These are phyloP conservation scores for Heterobasidion occidentale DNA, from an alignment of 1,284 basidiomycete species.

Conservation along the genomic window DNA sequence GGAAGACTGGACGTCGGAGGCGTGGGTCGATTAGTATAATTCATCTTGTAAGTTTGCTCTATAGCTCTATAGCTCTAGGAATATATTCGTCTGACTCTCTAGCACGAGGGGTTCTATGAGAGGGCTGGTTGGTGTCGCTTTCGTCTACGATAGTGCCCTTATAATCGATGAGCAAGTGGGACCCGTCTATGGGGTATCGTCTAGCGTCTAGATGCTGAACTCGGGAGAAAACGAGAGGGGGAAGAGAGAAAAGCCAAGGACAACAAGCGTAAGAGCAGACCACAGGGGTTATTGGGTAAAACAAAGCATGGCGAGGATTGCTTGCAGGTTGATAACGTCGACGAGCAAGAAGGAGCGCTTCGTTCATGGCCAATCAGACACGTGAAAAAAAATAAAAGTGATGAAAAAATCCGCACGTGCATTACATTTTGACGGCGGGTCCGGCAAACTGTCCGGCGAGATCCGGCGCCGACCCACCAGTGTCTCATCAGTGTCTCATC, in stretches of 20 bases:
- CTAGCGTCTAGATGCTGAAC: background rate
- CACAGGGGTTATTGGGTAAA: background rate
- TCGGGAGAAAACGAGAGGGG: background rate
- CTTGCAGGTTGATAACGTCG: background rate
- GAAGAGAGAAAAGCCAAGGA: background rate
- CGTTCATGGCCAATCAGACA: too few species aligned
- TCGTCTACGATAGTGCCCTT: background rate
- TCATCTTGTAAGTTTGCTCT: slow-evolving; percentile 1
- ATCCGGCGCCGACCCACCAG: too few species aligned
- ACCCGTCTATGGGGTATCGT: background rate
- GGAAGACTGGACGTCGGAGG: slow-evolving; percentile 40
- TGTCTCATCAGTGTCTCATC: too few species aligned
- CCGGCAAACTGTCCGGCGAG: too few species aligned
- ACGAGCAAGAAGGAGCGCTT: too few species aligned
- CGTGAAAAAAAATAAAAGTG: too few species aligned
- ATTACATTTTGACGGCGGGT: too few species aligned
- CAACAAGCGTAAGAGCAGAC: too few species aligned
- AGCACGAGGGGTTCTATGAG: background rate
- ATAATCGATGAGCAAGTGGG: background rate
- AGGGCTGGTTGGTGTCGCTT: background rate
- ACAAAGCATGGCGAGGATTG: background rate
- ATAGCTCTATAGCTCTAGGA: background rate
- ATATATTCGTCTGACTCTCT: background rate
- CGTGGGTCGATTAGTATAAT: slow-evolving; percentile 6
- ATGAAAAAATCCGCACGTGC: too few species aligned